Conservation (phyloP, 306 rosid species). For the Prinsepia uniflora region DNA sequence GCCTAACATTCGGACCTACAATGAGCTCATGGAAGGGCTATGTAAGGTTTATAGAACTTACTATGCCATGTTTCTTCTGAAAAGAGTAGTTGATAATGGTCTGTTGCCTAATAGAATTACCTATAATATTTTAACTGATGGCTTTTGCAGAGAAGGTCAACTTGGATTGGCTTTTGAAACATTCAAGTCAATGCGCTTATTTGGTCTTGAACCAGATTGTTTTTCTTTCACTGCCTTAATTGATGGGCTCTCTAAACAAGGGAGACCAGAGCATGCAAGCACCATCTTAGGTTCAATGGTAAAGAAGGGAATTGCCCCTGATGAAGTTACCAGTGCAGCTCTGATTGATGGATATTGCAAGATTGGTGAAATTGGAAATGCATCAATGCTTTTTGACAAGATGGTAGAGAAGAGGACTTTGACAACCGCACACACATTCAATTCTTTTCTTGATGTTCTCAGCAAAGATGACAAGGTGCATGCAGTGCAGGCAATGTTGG, state of each 20-base stretch:
- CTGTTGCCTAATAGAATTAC: conserved; percentile 1
- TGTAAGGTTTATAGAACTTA: conserved; percentile 3
- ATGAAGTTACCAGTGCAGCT: conserved; percentile 10
- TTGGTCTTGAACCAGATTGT: conserved; percentile 7
- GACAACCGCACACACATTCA: conserved; percentile 6
- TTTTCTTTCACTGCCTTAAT: conserved; percentile 8
- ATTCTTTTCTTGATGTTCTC: conserved; percentile 4
- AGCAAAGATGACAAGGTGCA: conserved; percentile 11
- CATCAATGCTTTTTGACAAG: conserved; percentile 5
- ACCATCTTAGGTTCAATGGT: conserved; percentile 8
- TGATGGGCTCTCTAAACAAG: conserved; percentile 6
- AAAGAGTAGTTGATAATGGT: conserved; percentile 13
- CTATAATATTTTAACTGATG: conserved; percentile 12
- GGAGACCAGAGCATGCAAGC: conserved; percentile 7
- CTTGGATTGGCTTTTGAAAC: conserved; percentile 11
- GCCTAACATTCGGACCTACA: conserved; percentile 18
- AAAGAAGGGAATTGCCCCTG: conserved; percentile 16
- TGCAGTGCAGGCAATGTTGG: background rate
- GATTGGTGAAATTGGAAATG: background rate
- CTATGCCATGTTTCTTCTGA: conserved; percentile 13
- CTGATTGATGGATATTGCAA: conserved; percentile 15
- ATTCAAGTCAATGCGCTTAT: conserved; percentile 9
- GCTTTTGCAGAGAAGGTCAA: conserved; percentile 12
- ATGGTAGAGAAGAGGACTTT: background rate
- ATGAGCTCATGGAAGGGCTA: conserved; percentile 13